Percentiles rank a stretch among this genome's conserved stretches.
Evolutionary conservation across 1,284 basidiomycete species (phyloP).

Genomic region (Cryptococcus wingfieldii): DNA sequence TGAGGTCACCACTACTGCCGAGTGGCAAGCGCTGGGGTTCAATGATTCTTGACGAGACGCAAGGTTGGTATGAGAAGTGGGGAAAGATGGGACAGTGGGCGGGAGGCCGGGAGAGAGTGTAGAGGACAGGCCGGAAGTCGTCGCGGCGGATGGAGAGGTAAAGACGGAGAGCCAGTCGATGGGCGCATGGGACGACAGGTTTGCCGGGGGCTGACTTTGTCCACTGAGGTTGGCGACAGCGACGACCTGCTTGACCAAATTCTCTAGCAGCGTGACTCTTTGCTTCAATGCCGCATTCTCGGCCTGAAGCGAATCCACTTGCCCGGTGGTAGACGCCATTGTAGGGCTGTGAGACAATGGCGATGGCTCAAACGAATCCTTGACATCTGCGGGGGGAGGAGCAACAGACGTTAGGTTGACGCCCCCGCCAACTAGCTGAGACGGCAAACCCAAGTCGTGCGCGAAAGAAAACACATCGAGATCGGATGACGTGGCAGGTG

Average conservation of each 20-base stretch:
- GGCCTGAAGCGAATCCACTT: neutral
- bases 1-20: conserved; percentile 45
- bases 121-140: conserved; percentile 13
- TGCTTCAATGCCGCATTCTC: conserved; percentile 36
- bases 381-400: neutral
- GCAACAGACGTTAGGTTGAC: neutral
- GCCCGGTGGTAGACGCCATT: neutral
- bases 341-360: neutral
- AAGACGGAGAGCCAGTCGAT: neutral
- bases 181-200: neutral
- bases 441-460: neutral
- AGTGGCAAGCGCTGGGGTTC: conserved; percentile 40
- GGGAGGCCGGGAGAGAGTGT: conserved; percentile 27
- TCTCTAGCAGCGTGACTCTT: conserved; percentile 33
- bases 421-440: neutral
- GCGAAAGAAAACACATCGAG: neutral
- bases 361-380: conserved; percentile 4
- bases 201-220: neutral
- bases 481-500: neutral
- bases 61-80: conserved; percentile 2
- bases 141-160: neutral
- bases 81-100: conserved; percentile 13
- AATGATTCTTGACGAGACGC: conserved; percentile 13
- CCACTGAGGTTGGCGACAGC: conserved; percentile 26
- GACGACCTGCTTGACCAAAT: conserved; percentile 39